These are phyloP conservation scores for Senna tora DNA, from an alignment of 306 rosid species.

Conservation along the genomic window DNA sequence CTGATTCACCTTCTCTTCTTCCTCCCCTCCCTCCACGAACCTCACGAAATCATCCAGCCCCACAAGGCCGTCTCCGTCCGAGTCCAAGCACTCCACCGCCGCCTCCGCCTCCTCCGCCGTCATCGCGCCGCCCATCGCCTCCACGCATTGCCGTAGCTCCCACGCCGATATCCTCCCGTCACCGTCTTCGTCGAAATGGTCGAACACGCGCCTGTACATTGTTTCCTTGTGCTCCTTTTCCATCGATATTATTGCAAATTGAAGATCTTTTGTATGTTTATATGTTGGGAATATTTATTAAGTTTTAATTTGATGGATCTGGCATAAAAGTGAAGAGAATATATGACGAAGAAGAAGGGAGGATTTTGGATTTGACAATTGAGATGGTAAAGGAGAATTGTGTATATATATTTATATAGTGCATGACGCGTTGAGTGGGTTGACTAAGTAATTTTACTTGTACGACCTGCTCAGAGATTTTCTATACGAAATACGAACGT, in stretches of 20 bases:
- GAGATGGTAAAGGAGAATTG: neutral
- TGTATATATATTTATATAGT: neutral
- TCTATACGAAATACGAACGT: no score
- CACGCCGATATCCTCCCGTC: constrained; percentile 68
- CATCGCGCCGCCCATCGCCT: constrained; percentile 57
- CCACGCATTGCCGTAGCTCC: constrained; percentile 64
- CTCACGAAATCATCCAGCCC: constrained; percentile 70
- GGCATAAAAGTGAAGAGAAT: neutral
- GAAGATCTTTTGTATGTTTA: no score
- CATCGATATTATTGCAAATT: constrained; percentile 25
- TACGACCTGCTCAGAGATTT: neutral
- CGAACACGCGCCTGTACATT: constrained; percentile 61
- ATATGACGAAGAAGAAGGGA: neutral
- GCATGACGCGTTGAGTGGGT: constrained; percentile 43
- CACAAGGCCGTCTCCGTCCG: constrained; percentile 65
- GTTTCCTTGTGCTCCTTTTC: constrained; percentile 58
- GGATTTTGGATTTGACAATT: neutral
- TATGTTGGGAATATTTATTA: no score
- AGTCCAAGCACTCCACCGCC: constrained; percentile 51
- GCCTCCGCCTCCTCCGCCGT: constrained; percentile 50
- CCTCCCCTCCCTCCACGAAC: constrained; percentile 70
- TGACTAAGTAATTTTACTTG: constrained; percentile 32
- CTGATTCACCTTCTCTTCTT: constrained; percentile 70
- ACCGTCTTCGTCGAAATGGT: constrained; percentile 65
- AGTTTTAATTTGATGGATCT: neutral